A percentile compares a stretch with the other conserved stretches of the same genome.
Conservation (phyloP, 768 basidiomycete genomes). For the Panellus pusillus region DNA sequence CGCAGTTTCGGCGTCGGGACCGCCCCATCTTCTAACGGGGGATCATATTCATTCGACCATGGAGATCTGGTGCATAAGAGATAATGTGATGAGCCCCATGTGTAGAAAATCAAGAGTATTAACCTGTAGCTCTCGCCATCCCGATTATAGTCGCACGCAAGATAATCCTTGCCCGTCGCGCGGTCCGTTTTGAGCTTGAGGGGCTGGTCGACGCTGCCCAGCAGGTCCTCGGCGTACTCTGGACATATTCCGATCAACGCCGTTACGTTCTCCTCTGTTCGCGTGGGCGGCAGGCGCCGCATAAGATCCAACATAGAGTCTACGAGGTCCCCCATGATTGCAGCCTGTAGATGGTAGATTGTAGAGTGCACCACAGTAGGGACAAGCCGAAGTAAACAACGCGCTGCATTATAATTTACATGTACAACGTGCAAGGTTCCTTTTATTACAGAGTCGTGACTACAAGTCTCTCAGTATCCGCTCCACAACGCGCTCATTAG, state of each 20-base stretch:
- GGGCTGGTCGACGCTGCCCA: conserved; percentile 94
- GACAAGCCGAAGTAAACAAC: conserved; percentile 9
- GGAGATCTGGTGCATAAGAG: conserved; percentile 73
- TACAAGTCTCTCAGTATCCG: conserved; percentile 32
- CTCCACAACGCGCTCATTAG: conserved; percentile 31
- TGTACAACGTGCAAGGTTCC: no score
- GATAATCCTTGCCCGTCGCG: conserved; percentile 82
- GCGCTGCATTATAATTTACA: not conserved
- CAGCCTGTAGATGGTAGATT: not conserved
- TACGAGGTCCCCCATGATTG: conserved; percentile 69
- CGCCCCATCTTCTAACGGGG: conserved; percentile 87
- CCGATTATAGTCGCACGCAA: conserved; percentile 91
- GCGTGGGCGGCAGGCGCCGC: conserved; percentile 91
- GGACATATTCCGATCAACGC: conserved; percentile 82
- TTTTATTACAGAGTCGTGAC: not conserved
- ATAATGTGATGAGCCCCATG: conserved; percentile 6
- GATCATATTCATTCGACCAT: conserved; percentile 97
- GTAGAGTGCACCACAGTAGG: not conserved
- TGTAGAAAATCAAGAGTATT: conserved; percentile 25
- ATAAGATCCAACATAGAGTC: conserved; percentile 96
- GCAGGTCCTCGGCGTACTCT: conserved; percentile 92
- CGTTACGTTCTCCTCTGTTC: conserved; percentile 84
- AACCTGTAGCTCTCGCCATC: conserved; percentile 91
- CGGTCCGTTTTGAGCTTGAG: conserved; percentile 79
- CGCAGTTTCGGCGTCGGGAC: conserved; percentile 81